Evolutionary conservation across 495 filamentous ascomycete genomes (phyloP).

Genomic region (Rhizodiscina lignyota): DNA sequence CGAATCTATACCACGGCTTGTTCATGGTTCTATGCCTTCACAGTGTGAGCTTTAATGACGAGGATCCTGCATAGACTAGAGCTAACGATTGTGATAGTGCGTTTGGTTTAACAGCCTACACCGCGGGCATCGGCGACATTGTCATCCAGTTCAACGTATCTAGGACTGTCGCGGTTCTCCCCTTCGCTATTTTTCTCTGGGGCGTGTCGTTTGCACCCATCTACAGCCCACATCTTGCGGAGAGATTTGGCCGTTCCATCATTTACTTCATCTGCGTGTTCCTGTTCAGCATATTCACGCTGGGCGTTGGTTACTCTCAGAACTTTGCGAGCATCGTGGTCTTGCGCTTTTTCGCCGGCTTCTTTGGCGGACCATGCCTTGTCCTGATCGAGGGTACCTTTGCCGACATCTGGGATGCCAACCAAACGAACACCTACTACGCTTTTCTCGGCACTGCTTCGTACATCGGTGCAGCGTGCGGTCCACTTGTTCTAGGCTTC

Average conservation of each 20-base stretch:
- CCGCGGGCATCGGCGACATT: constrained; percentile 7
- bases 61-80: neutral
- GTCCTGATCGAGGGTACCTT: constrained; percentile 30
- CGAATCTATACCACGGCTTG: constrained; percentile 11
- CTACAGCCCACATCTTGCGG: constrained; percentile 22
- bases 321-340: constrained; percentile 18
- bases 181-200: constrained; percentile 21
- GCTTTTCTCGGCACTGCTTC: constrained; percentile 19
- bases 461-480: constrained; percentile 20
- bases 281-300: constrained; percentile 21
- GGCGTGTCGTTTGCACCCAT: constrained; percentile 26
- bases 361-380: constrained; percentile 26
- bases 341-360: constrained; percentile 27
- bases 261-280: constrained; percentile 20
- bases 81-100: constrained; percentile 5
- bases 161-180: constrained; percentile 6
- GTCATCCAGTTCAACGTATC: constrained; percentile 8
- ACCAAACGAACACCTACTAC: constrained; percentile 20
- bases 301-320: constrained; percentile 20
- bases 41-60: constrained; percentile 15
- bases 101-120: constrained; percentile 13
- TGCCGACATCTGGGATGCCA: constrained; percentile 25
- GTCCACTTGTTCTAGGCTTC: constrained; percentile 23
- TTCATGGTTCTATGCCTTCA: constrained; percentile 18
- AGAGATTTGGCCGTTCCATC: constrained; percentile 21